Base-by-base conservation (phyloP, 805 yeast species). In the Myxozyma vanderwaltii region DNA sequence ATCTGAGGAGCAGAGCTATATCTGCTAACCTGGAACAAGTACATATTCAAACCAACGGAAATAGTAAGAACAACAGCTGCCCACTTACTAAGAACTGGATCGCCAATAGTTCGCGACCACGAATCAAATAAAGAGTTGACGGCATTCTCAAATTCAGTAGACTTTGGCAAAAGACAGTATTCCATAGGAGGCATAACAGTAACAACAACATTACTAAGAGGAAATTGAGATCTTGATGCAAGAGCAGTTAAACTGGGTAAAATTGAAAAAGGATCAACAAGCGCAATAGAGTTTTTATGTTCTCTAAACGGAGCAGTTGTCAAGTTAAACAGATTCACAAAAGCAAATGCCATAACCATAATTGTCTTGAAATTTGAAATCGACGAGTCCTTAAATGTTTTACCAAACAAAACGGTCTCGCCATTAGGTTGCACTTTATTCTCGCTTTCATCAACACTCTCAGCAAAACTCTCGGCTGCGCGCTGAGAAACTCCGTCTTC, bases 401-500 rank as follows among this genome's bases (percentile, higher is more conserved):
- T 53, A 17, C 63, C 63, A 19, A 54, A 60, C 27, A 55, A 26
- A 8, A 63, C 56, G 4, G 58, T 49, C 54, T 63, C 64, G 27
- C 61, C 50, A 19, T 47, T 24, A 7, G 44, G 17, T 35, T 31
- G 45, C 19, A 23, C 12, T 2, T n/a, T 31, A 40, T 50, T 45
- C 39, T 66, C 60, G 50, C 60, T 51, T 51, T 61, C 54, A 58
- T 60, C 55, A 50, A 54, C 51, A 56, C 59, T 39, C 55, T 70
- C 78, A 17, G 85, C 84, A 36, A 91, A 91, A 39, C 84, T 80
- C 64, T 82, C 84, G 10, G 97, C 97, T 35, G 88, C 87, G 48
- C 77, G 72, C 40, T 84, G 82, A 45, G 88, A 81, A 35, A 92
- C 82, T 26, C 99, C 98, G 70, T 92, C 99, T 72, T 92, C 99